Percentiles rank a stretch among this genome's conserved stretches.
phyloP scores from a whole-genome alignment of 768 basidiomycete genomes.

The Suillus cothurnatus region DNA sequence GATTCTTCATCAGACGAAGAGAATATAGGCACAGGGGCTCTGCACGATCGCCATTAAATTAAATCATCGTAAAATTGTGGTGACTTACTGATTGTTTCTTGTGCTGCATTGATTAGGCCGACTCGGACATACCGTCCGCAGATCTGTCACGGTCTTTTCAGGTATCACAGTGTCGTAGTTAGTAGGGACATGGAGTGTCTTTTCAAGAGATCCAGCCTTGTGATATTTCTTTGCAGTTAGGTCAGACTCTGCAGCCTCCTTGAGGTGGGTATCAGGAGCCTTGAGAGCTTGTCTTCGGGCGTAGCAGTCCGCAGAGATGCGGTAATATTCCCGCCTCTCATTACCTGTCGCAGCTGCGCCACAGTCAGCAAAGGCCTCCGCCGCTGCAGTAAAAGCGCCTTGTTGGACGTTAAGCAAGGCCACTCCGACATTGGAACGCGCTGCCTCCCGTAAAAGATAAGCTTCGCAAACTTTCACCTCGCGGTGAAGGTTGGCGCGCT shows the following conservation, averaged over 20 bases:
- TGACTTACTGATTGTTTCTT: too few relatives aligned
- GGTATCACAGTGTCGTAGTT: conserved; percentile 34
- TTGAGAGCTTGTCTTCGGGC: conserved; percentile 38
- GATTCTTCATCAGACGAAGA: too few relatives aligned
- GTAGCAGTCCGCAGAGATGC: conserved; percentile 49
- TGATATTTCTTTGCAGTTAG: conserved; percentile 48
- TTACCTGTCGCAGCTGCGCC: conserved; percentile 34
- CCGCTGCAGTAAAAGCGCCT: conserved; percentile 47
- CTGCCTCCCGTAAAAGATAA: conserved; percentile 55
- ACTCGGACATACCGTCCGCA: conserved; percentile 33
- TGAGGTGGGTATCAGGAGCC: conserved; percentile 48
- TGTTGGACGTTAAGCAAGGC: conserved; percentile 25
- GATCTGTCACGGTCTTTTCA: conserved; percentile 31
- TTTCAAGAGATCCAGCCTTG: conserved; percentile 50
- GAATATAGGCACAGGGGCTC: too few relatives aligned
- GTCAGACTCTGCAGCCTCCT: conserved; percentile 45
- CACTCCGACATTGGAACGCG: conserved; percentile 36
- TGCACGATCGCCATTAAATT: too few relatives aligned
- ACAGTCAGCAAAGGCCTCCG: conserved; percentile 49
- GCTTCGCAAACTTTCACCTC: conserved; percentile 53
- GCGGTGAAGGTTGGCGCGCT: conserved; percentile 44
- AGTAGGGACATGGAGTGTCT: conserved; percentile 50
- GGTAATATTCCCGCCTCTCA: conserved; percentile 39
- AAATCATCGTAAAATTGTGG: too few relatives aligned
- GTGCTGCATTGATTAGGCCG: too few relatives aligned